Evolutionary conservation across 2,329 filamentous ascomycete genomes (phyloP).

Genomic region (Beauveria sp.): DNA sequence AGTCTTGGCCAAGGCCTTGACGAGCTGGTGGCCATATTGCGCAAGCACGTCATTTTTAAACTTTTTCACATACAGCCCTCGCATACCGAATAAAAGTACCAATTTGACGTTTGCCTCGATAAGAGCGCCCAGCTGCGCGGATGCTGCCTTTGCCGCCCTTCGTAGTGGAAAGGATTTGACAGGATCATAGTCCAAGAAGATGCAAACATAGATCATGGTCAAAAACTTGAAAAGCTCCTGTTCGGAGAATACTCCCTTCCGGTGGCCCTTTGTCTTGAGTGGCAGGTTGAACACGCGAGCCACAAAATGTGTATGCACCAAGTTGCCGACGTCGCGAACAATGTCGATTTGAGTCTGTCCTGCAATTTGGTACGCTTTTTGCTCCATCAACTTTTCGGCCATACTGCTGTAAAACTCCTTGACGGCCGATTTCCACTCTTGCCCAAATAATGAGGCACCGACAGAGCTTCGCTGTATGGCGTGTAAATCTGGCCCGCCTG

Average conservation of each 20-base stretch:
- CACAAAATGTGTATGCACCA: conserved; percentile 57
- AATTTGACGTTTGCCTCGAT: conserved; percentile 58
- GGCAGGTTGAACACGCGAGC: conserved; percentile 58
- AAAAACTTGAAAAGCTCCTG: conserved; percentile 55
- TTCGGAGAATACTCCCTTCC: conserved; percentile 49
- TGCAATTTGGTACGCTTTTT: conserved; percentile 56
- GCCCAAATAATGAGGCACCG: conserved; percentile 50
- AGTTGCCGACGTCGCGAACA: conserved; percentile 61
- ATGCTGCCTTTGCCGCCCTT: conserved; percentile 48
- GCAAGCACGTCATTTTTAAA: conserved; percentile 48
- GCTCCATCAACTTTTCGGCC: conserved; percentile 51
- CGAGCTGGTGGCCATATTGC: conserved; percentile 57
- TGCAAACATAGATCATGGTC: conserved; percentile 55
- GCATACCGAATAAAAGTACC: neutral
- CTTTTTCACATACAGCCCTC: conserved; percentile 42
- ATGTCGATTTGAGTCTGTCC: conserved; percentile 58
- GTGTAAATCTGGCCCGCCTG: conserved; percentile 41
- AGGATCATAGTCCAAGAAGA: conserved; percentile 61
- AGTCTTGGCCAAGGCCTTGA: conserved; percentile 56
- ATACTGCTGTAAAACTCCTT: conserved; percentile 60
- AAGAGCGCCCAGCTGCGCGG: conserved; percentile 50
- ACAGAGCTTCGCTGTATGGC: conserved; percentile 45
- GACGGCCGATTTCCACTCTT: conserved; percentile 54
- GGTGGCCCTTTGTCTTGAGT: conserved; percentile 54
- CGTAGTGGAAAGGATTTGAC: conserved; percentile 59